phyloP scores from a whole-genome alignment of 1,139 yeast species.

The Suhomyces terraborum region DNA sequence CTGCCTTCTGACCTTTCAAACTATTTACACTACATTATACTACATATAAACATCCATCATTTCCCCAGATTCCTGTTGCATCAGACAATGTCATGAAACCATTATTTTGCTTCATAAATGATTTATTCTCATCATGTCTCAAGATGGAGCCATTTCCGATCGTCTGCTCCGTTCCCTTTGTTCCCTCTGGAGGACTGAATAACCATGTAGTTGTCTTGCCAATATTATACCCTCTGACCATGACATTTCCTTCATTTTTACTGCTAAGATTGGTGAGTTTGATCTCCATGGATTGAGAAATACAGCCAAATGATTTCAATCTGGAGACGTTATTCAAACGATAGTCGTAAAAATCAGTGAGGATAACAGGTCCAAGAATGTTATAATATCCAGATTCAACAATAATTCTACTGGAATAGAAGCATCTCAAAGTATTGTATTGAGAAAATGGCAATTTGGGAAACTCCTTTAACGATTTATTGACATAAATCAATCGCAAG shows the following conservation, averaged over 20 bases:
- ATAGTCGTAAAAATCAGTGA: slow-evolving; percentile 64
- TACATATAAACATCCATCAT: slow-evolving; percentile 71
- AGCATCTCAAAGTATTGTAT: slow-evolving; percentile 48
- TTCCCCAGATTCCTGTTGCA: slow-evolving; percentile 62
- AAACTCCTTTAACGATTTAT: slow-evolving; percentile 22
- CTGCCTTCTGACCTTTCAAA: too few relatives aligned
- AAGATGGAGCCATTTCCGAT: slow-evolving; percentile 7
- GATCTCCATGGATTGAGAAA: slow-evolving; percentile 53
- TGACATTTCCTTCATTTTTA: slow-evolving; percentile 49
- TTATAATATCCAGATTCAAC: slow-evolving; percentile 51
- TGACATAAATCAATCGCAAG: slow-evolving; percentile 47
- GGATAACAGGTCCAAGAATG: slow-evolving; percentile 58
- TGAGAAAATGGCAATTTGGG: slow-evolving; percentile 26
- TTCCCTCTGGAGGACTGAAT: slow-evolving; percentile 8
- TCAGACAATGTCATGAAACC: slow-evolving; percentile 60
- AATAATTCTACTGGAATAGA: slow-evolving; percentile 52
- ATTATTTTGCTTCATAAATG: slow-evolving; percentile 44
- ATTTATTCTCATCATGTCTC: slow-evolving; percentile 24
- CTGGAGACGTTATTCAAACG: slow-evolving; percentile 34
- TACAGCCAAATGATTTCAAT: slow-evolving; percentile 42
- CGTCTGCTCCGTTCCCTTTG: slow-evolving; percentile 14
- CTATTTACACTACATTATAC: slow-evolving; percentile 15
- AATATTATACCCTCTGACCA: slow-evolving; percentile 65
- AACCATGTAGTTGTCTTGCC: slow-evolving; percentile 47
- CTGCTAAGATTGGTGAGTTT: slow-evolving; percentile 40